Base-by-base conservation (phyloP, 1,284 basidiomycete genomes). In the Porogramme epimiltina region DNA sequence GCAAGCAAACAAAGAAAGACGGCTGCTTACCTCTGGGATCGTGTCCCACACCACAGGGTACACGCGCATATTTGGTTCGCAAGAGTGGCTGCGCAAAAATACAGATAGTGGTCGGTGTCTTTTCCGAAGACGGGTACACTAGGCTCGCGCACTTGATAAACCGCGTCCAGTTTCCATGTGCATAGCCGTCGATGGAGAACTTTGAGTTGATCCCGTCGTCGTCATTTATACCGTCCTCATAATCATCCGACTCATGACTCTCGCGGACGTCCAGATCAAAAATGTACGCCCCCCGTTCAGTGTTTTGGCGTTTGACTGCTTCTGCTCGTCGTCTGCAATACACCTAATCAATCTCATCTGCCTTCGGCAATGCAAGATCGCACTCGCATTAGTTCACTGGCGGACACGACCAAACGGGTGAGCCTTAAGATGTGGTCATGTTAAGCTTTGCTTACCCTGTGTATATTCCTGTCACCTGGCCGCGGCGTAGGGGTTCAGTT, bases 21-120 rank as follows among this genome's bases (percentile, higher is more conserved):
- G 16, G 33, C 3, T 61, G n/a, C 77, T 49, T 49, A 84, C 85
- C 52, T 77, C 73, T 24, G 80, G 76, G 34, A 83, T 73, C 0
- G 79, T 81, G 49, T 86, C 82, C 58, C 80, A 85, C 1, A 85
- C 75, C 1, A 82, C 84, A 9, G 76, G 74, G 54, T 78, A 84
- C 0, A 84, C 77, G 1, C 61, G 58, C 51, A 84, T 65, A 51
- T 85, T 87, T 3, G 86, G 82, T 6, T 68, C 64, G 60, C 86
- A 88, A 0, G 84, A 87, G 60, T 88, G 86, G 59, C 85, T 88
- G n/a, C n/a, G n/a, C n/a, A n/a, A n/a, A n/a, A n/a, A n/a, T n/a
- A n/a, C n/a, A n/a, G n/a, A n/a, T n/a, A n/a, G n/a, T n/a, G n/a
- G n/a, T n/a, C n/a, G n/a, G n/a, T n/a, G n/a, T n/a, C n/a, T n/a